Percentiles rank a stretch among this genome's conserved stretches.
Conservation (phyloP, 2,329 filamentous ascomycete species). For the Penicillium sp. region DNA sequence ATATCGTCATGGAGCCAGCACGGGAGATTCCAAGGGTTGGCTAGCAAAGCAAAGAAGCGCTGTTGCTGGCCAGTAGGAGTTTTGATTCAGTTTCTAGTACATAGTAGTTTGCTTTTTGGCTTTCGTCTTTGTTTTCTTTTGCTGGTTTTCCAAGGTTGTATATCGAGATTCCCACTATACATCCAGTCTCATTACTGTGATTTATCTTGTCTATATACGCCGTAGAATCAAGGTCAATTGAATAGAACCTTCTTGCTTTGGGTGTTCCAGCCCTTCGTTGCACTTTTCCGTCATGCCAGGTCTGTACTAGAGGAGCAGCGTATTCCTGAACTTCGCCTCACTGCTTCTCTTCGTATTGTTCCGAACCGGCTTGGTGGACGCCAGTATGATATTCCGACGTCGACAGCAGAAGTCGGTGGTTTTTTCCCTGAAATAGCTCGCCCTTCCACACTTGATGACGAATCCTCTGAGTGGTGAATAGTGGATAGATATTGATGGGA, state of each 20-base stretch:
- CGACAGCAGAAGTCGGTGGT: too few relatives aligned
- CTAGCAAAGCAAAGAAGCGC: conserved; percentile 44
- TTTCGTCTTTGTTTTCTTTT: background rate
- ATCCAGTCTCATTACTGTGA: conserved; percentile 7
- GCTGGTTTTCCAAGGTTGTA: conserved; percentile 2
- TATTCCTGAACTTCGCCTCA: too few relatives aligned
- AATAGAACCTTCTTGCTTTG: background rate
- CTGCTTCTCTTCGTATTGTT: too few relatives aligned
- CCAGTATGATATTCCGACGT: too few relatives aligned
- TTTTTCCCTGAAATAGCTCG: too few relatives aligned
- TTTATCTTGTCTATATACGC: conserved; percentile 3
- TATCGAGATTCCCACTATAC: conserved; percentile 12
- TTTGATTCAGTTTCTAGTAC: background rate
- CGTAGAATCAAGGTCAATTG: conserved; percentile 4
- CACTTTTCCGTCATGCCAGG: too few relatives aligned
- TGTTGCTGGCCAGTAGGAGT: conserved; percentile 36
- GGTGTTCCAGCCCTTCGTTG: background rate
- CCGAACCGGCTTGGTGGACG: too few relatives aligned
- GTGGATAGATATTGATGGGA: too few relatives aligned
- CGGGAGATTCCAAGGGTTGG: conserved; percentile 44
- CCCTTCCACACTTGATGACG: too few relatives aligned
- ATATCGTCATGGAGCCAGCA: conserved; percentile 38
- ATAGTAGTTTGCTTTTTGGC: background rate
- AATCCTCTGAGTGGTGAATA: too few relatives aligned
- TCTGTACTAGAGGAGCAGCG: too few relatives aligned